Evolutionary conservation across 1,284 basidiomycete species (phyloP).

Genomic region (Mrakiaceae sp.): DNA sequence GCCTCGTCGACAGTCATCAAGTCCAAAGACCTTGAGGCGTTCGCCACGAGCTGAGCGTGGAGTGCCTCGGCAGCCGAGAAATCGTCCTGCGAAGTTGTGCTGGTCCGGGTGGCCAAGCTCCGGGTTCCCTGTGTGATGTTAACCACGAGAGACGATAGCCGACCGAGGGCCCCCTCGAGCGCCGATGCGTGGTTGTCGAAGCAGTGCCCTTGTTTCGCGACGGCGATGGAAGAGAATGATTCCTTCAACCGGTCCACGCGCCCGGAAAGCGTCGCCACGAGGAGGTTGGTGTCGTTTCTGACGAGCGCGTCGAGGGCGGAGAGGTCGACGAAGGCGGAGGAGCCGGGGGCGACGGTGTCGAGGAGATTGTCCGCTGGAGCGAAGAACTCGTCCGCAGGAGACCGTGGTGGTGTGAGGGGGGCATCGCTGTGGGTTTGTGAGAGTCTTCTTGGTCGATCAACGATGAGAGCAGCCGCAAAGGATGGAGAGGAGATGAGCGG

Average conservation of each 20-base stretch:
- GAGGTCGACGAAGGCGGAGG: conserved; percentile 40
- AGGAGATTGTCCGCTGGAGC: not conserved
- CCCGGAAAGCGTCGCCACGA: conserved; percentile 50
- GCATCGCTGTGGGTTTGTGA: conserved; percentile 25
- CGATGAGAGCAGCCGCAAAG: not conserved
- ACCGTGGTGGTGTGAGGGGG: conserved; percentile 17
- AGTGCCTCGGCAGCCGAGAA: too few species aligned
- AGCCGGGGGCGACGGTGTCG: not conserved
- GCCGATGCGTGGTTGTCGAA: not conserved
- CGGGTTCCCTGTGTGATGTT: too few species aligned
- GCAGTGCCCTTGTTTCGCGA: conserved; percentile 4
- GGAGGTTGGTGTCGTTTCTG: conserved; percentile 56
- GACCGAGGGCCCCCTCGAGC: too few species aligned
- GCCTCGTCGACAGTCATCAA: too few species aligned
- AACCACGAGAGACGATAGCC: too few species aligned
- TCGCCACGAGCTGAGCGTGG: too few species aligned
- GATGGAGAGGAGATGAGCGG: conserved; percentile 6
- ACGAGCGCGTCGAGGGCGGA: conserved; percentile 52
- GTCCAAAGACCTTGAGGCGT: too few species aligned
- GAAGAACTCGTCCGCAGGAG: not conserved
- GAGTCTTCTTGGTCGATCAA: not conserved
- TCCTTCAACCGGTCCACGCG: conserved; percentile 36
- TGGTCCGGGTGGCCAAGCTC: too few species aligned
- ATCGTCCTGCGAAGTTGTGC: too few species aligned
- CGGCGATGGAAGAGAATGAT: not conserved